Evolutionary conservation across 75 land plant genomes (phyloP).

Genomic region (Pinus taeda): DNA sequence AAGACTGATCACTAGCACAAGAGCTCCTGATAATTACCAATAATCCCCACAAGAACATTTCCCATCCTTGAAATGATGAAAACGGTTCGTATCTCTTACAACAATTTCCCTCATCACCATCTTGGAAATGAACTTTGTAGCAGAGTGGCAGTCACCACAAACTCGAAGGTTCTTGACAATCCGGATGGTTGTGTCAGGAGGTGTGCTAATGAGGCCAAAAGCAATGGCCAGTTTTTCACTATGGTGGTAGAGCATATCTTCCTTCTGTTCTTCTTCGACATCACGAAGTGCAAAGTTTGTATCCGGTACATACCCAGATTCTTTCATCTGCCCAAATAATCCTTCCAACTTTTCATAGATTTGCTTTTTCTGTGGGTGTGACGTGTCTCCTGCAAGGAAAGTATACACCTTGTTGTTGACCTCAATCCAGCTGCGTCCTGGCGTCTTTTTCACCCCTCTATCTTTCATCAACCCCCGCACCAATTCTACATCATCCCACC

Average conservation of each 20-base stretch:
- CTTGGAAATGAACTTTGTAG: slow-evolving; percentile 9
- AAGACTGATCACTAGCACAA: too few species aligned
- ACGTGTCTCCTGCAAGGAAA: slow-evolving; percentile 47
- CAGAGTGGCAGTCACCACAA: too few species aligned
- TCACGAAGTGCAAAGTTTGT: slow-evolving; percentile 43
- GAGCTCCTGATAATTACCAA: neutral
- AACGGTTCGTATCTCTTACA: too few species aligned
- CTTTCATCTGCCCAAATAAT: slow-evolving; percentile 38
- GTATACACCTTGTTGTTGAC: slow-evolving; percentile 30
- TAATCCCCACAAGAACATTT: too few species aligned
- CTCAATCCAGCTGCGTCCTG: slow-evolving; percentile 62
- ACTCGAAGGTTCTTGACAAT: too few species aligned
- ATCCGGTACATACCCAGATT: slow-evolving; percentile 51
- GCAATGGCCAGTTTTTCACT: slow-evolving; percentile 36
- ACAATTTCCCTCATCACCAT: slow-evolving; percentile 13
- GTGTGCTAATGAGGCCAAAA: too few species aligned
- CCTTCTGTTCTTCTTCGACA: slow-evolving; percentile 35
- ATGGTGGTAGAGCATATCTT: slow-evolving; percentile 40
- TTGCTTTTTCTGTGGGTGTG: slow-evolving; percentile 27
- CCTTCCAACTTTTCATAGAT: slow-evolving; percentile 33
- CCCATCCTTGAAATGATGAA: too few species aligned
- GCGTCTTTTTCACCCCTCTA: slow-evolving; percentile 43
- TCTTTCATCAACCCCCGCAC: slow-evolving; percentile 9
- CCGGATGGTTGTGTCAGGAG: too few species aligned
- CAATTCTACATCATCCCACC: slow-evolving; percentile 12